Conservation (phyloP, 2,329 filamentous ascomycete species). For the Fonsecaea multimorphosa region DNA sequence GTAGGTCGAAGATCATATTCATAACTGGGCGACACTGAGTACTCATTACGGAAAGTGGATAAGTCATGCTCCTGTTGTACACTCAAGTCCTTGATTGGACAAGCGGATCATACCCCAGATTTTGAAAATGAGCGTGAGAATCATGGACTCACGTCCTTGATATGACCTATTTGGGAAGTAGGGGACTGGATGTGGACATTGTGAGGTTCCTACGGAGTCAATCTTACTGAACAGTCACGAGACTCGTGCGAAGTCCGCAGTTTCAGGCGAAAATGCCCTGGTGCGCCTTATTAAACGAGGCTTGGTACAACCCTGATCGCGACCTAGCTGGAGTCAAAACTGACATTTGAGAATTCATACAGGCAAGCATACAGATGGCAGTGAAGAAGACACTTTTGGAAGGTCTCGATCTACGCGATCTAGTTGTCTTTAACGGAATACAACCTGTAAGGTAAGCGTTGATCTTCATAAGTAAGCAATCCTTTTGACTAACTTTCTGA, state of each 20-base stretch:
- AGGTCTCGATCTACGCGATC: not conserved
- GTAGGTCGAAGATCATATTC: not conserved
- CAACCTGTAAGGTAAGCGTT: slow-evolving; percentile 5
- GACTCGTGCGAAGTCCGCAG: not conserved
- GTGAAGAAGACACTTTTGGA: not conserved
- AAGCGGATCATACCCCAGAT: not conserved
- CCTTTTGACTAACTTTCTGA: not conserved
- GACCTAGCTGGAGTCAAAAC: no score
- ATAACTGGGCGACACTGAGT: not conserved
- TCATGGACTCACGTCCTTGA: not conserved
- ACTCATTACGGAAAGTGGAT: not conserved
- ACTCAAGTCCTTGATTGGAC: not conserved
- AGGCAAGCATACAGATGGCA: not conserved
- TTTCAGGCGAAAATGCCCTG: not conserved
- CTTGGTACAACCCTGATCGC: not conserved
- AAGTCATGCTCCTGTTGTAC: not conserved
- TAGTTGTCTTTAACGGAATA: not conserved
- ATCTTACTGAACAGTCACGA: not conserved
- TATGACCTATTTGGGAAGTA: not conserved
- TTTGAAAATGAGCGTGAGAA: not conserved
- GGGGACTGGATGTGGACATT: not conserved
- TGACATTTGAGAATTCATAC: not conserved
- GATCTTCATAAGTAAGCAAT: slow-evolving; percentile 10
- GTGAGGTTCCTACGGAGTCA: not conserved
- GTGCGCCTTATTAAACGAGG: not conserved